Base-by-base conservation (phyloP, 2,329 filamentous ascomycete species). In the Colletotrichum eremochloae region DNA sequence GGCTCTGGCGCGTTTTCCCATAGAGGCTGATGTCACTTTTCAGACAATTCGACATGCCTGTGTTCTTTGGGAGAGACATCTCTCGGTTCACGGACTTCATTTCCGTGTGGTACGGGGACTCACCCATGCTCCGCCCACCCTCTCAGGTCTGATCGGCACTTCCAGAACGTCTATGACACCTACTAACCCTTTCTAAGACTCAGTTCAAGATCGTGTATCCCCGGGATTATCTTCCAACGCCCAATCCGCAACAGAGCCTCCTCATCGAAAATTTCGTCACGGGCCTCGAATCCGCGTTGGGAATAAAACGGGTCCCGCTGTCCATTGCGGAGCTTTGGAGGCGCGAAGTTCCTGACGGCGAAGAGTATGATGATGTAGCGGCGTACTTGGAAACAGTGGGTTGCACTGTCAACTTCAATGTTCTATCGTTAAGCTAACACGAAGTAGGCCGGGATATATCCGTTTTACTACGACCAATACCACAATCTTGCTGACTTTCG, bases 1-100 rank as follows among this genome's bases (percentile, higher is more conserved):
- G 9, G 42, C 18, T 44, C 42, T 44, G 18, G 9, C 42, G 42
- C 42, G 18, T 44, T 44, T 9, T 44, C 42, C 42, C 9, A 18
- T 44, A 18, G 18, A 18, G 42, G 42, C 42, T 44, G 42, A 44
- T 9, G 18, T 18, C 42, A 3, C 9, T 18, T 44, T 60, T 31
- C 24, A 67, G 53, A 15, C 24, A 67, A 55, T 67, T 67, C 33
- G 64, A 60, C n/a, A 67, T 67, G 52, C 55, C 64, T 31, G 64
- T 46, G 2, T 67, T 67, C 63, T 67, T 67, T 60, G 64, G 53
- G 5, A 14, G 38, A 44, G 64, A 61, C 46, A 60, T 67, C n/a
- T 48, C 64, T 20, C 50, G 40, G 2, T 67, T 60, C 53, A 5
- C 29, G 24, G 40, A 67, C 56, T 38, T 67, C 29, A 61, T 67